Base-by-base conservation (phyloP, 2,329 filamentous ascomycete species). In the Beauveria varroae region DNA sequence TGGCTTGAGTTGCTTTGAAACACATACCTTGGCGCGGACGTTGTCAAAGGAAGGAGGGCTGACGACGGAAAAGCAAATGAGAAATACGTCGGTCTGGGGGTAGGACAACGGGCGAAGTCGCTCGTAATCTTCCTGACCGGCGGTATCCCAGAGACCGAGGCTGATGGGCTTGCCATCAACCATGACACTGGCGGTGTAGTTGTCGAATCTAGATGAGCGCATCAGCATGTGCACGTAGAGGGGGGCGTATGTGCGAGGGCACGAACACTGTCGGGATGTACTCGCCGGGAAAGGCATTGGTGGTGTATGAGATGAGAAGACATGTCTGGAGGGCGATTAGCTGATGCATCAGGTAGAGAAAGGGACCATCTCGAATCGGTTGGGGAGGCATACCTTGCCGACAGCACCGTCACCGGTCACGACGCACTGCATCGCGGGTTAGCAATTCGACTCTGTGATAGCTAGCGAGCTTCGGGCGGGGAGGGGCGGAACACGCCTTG, bases 351-450 rank as follows among this genome's bases (percentile, higher is more conserved):
- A 22, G 44, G 41, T 63, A 63, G 22, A 34, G 30, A 24, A 24
- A 18, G 24, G 16, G 30, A 18, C 9, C 37, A 37, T 37, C 40
- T 16, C 34, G n/a, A 58, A 46, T 12, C 3, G 9, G 6, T n/a
- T 7, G 20, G 40, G 58, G 64, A 46, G 67, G 67, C 71, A 57
- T 63, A 96, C 93, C 86, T 99, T 99, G 78, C 95, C 95, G 71
- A 99, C 95, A 74, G 95, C 95, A 90, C 95, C 95, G 77, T 99
- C 95, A 80, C 95, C 95, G 65, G 95, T 98, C 73, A 99, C 95
- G 74, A 99, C 95, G 77, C 95, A 99, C 92, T 97, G 69, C 63
- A 71, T 62, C 63, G 61, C 62, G 43, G 64, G 60, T 70, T 73
- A 74, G 68, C 67, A 72, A 78, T 73, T 49, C 7, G 75, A 72